phyloP scores from a whole-genome alignment of 495 filamentous ascomycete genomes.

The Pyrenula massariospora region DNA sequence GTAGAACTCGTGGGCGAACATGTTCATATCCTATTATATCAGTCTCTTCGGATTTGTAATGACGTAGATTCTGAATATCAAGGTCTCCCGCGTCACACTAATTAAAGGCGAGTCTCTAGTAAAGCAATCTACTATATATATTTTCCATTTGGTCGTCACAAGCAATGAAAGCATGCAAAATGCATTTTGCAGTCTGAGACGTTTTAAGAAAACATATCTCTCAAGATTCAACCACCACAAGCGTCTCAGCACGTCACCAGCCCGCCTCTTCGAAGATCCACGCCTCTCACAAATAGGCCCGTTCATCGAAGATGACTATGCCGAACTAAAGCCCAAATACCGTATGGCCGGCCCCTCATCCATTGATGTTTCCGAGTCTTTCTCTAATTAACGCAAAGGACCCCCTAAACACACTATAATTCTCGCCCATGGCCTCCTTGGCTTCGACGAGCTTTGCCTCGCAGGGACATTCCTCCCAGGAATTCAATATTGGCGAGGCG shows the following conservation, averaged over 20 bases:
- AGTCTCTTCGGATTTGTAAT: too few species aligned
- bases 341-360: constrained; percentile 26
- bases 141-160: too few species aligned
- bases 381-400: constrained; percentile 18
- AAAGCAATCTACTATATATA: too few species aligned
- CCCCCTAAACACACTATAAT: constrained; percentile 62
- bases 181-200: not conserved
- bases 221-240: not conserved
- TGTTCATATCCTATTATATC: too few species aligned
- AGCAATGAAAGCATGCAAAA: not conserved
- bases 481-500: constrained; percentile 87
- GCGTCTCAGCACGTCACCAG: not conserved
- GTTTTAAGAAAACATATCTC: not conserved
- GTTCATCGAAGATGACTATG: constrained; percentile 69
- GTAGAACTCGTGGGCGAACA: too few species aligned
- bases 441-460: constrained; percentile 74
- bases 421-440: constrained; percentile 82
- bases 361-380: not conserved
- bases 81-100: too few species aligned
- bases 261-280: constrained; percentile 28
- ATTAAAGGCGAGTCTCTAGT: too few species aligned
- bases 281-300: constrained; percentile 51
- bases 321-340: constrained; percentile 56
- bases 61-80: too few species aligned
- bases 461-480: constrained; percentile 60